Conservation (phyloP, 2,329 filamentous ascomycete species). For the Ambrosiella beaveri region DNA sequence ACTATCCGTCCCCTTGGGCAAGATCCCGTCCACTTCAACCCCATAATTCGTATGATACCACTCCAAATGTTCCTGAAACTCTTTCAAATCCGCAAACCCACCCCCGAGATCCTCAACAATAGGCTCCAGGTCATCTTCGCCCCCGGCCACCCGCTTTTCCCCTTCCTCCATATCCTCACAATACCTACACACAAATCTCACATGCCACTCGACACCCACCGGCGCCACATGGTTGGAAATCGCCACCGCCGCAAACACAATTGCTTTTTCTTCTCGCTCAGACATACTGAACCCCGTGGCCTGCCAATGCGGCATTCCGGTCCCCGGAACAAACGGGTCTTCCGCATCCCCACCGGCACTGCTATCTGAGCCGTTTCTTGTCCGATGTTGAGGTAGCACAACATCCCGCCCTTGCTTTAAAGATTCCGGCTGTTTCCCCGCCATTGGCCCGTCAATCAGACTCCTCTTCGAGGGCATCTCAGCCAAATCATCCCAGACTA, state of each 20-base stretch:
- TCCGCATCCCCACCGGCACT: background rate
- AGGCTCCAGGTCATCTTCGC: conserved; percentile 34
- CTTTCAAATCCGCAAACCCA: conserved; percentile 30
- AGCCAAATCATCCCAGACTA: conserved; percentile 40
- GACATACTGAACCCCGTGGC: conserved; percentile 27
- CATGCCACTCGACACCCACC: conserved; percentile 32
- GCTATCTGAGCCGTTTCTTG: conserved; percentile 2
- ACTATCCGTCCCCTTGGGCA: conserved; percentile 20
- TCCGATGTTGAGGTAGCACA: background rate
- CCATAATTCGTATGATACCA: conserved; percentile 31
- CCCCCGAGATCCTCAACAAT: conserved; percentile 29
- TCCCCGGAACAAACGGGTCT: conserved; percentile 12
- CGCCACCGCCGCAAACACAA: conserved; percentile 39
- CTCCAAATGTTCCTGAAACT: conserved; percentile 37
- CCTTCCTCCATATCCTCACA: conserved; percentile 34
- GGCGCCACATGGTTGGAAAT: conserved; percentile 41
- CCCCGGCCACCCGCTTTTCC: conserved; percentile 25
- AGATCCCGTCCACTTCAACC: conserved; percentile 20
- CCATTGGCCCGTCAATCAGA: background rate
- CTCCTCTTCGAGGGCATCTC: conserved; percentile 28
- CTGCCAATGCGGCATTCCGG: conserved; percentile 30
- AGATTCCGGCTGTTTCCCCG: background rate
- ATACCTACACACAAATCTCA: conserved; percentile 35
- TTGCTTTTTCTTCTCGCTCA: conserved; percentile 28
- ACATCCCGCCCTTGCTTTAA: background rate